Evolutionary conservation across 2,329 filamentous ascomycete genomes (phyloP), one percentile per base, ranked within the genome.

Genomic region (Arthroderma uncinatum): DNA sequence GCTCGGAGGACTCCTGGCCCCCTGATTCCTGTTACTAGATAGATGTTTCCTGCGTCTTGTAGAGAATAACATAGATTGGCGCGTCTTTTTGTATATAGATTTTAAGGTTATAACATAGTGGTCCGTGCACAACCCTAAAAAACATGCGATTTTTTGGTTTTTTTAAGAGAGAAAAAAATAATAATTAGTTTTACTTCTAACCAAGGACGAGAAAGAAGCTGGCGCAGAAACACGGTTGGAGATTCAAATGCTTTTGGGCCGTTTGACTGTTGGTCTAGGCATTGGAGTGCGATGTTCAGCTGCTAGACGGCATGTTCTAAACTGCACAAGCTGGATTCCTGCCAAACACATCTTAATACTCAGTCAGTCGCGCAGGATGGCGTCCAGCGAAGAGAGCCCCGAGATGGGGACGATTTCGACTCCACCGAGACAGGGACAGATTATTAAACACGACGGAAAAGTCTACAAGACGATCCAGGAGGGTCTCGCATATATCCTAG

Each of bases 401-500:
- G 44, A 50, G 48, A 67, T 68, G 64, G 64, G 64, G 42, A 59
- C 53, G 52, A 30, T 64, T 54, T 58, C 57, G 53, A 54, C 57
- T 12, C 16, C 53, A 12, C 54, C 60, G 12, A 33, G 59, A 19
- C 56, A 63, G 33, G 61, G 59, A 37, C 62, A 65, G 47, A 61
- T 68, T 55, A 66, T 75, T 47, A 64, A 66, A 50, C 76, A 82
- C 64, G 68, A 76, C 40, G 79, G 73, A 10, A 78, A 76, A 56
- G 70, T 76, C 57, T 85, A 82, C 65, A 80, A 77, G 25, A 81
- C 82, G 0, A 76, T 87, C 57, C 81, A 80, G 59, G 85, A 88
- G 71, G 85, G 85, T 4, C 71, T 79, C n/a, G 85, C 84, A 37
- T 77, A 83, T 62, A 86, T 88, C 58, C 75, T 88, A 10, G 79